These are phyloP conservation scores for Rhizophagus sp. DNA, from an alignment of 192 early-diverging fungal species.

Conservation along the genomic window DNA sequence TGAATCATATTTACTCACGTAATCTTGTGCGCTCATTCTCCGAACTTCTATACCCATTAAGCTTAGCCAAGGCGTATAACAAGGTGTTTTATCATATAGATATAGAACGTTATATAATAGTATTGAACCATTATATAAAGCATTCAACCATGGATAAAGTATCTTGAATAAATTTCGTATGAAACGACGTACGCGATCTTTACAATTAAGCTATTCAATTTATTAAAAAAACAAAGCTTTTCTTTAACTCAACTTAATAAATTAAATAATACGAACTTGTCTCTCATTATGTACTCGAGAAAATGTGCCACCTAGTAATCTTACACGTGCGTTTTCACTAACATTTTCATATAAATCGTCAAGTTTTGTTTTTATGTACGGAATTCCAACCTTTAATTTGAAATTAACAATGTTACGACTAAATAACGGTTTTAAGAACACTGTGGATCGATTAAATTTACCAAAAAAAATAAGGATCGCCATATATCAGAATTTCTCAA, in stretches of 20 bases:
- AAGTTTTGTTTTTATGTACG: constrained; percentile 73
- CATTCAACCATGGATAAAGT: constrained; percentile 75
- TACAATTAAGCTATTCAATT: background rate
- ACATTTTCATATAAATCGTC: constrained; percentile 73
- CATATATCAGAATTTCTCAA: constrained; percentile 56
- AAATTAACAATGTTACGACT: background rate
- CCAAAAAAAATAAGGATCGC: constrained; percentile 66
- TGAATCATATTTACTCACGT: constrained; percentile 53
- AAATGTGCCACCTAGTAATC: constrained; percentile 62
- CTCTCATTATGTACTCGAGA: constrained; percentile 33
- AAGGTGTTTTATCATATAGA: constrained; percentile 81
- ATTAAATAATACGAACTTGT: background rate
- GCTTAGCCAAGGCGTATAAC: constrained; percentile 83
- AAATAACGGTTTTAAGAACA: background rate
- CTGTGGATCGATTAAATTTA: constrained; percentile 30
- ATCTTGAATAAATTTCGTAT: constrained; percentile 34
- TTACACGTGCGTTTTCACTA: constrained; percentile 61
- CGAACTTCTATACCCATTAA: constrained; percentile 75
- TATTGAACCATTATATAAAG: constrained; percentile 64
- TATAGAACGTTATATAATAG: constrained; percentile 77
- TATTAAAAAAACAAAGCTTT: background rate
- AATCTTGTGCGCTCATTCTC: constrained; percentile 81
- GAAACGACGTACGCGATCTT: background rate
- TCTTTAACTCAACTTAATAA: background rate
- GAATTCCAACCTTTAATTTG: constrained; percentile 57